Evolutionary conservation across 805 yeast species (phyloP).

Genomic region (Yamadazyma endophytica): DNA sequence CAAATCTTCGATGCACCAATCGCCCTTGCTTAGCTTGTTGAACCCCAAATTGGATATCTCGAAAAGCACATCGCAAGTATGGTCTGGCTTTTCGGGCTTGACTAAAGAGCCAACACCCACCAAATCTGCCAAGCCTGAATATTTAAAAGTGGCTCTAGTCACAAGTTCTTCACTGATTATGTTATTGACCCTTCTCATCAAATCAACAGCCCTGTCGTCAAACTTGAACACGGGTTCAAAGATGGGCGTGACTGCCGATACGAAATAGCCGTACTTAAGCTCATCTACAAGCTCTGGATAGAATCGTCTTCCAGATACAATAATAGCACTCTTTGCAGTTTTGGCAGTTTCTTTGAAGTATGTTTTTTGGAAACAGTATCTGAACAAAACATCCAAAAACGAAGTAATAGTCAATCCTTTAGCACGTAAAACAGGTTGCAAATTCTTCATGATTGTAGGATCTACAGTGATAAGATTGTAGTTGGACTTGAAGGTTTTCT

Average conservation of each 20-base stretch:
- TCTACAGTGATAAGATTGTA: conserved; percentile 3
- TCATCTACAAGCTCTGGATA: conserved; percentile 3
- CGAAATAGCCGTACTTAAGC: conserved; percentile 2
- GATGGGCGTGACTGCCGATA: neutral
- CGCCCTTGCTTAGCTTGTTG: conserved; percentile 1
- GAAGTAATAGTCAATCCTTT: conserved; percentile 8
- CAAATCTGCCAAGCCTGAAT: conserved; percentile 2
- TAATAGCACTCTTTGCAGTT: conserved; percentile 1
- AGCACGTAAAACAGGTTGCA: conserved; percentile 1
- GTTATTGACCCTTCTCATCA: conserved; percentile 1
- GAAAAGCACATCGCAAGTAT: conserved; percentile 3
- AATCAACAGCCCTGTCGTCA: conserved; percentile 1
- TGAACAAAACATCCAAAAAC: conserved; percentile 7
- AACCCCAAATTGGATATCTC: conserved; percentile 11
- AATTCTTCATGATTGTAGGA: neutral
- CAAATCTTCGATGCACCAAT: conserved; percentile 9
- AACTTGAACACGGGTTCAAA: conserved; percentile 1
- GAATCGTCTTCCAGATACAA: conserved; percentile 8
- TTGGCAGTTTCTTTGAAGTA: conserved; percentile 1
- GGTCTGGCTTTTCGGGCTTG: conserved; percentile 1
- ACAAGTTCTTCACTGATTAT: neutral
- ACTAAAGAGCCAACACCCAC: conserved; percentile 1
- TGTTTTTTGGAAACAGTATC: conserved; percentile 7
- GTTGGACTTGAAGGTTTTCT: neutral
- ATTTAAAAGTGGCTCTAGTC: conserved; percentile 1